phyloP scores from a whole-genome alignment of 2,329 filamentous ascomycete species.

The Coniochaeta ligniaria region DNA sequence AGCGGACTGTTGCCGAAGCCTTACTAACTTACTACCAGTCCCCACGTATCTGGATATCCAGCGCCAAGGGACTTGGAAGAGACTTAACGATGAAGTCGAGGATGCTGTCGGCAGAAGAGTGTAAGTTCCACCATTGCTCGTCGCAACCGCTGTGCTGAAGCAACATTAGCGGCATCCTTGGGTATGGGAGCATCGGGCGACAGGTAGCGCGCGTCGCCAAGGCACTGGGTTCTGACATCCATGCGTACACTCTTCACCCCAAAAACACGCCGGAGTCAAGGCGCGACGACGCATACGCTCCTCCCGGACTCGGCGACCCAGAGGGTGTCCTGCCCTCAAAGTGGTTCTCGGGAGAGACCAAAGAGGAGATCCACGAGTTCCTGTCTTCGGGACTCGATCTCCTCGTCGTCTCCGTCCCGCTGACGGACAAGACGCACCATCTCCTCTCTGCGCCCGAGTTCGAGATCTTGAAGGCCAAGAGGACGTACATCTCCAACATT shows the following conservation, averaged over 20 bases:
- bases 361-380: constrained; percentile 40
- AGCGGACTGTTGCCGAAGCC: not conserved
- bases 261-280: constrained; percentile 60
- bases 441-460: constrained; percentile 46
- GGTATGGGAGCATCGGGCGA: constrained; percentile 47
- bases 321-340: constrained; percentile 38
- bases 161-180: constrained; percentile 38
- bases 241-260: constrained; percentile 68
- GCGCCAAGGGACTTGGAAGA: constrained; percentile 34
- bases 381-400: constrained; percentile 43
- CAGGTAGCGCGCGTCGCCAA: constrained; percentile 49
- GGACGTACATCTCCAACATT: constrained; percentile 64
- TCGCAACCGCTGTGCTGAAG: not conserved
- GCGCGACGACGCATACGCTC: constrained; percentile 57
- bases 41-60: constrained; percentile 37
- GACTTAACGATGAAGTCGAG: constrained; percentile 20
- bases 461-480: constrained; percentile 32
- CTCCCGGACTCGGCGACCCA: constrained; percentile 56
- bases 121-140: constrained; percentile 24
- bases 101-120: constrained; percentile 42
- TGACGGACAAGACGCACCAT: constrained; percentile 39
- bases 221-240: constrained; percentile 63
- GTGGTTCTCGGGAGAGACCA: constrained; percentile 42
- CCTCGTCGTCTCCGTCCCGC: constrained; percentile 42
- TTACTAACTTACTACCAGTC: constrained; percentile 22